phyloP scores from a whole-genome alignment of 2,329 filamentous ascomycete genomes.

The Fusarium nygamai region DNA sequence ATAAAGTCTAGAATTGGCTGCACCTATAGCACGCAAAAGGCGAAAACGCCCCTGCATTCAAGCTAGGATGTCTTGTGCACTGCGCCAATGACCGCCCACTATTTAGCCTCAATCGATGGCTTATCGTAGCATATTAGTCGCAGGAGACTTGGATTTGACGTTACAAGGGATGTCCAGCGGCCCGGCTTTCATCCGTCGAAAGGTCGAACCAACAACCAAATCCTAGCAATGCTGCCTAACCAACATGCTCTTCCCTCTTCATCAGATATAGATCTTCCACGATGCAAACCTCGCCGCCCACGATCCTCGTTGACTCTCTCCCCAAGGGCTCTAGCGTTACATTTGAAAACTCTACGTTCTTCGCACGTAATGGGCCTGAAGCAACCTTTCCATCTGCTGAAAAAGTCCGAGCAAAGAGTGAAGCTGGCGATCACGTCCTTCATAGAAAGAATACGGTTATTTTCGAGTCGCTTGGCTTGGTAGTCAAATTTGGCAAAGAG shows the following conservation, averaged over 20 bases:
- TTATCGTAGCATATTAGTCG: fast-evolving
- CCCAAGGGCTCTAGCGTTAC: background rate
- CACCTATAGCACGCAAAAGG: background rate
- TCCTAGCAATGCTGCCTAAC: background rate
- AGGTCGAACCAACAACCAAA: background rate
- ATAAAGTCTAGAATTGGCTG: background rate
- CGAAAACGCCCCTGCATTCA: background rate
- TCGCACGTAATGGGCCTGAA: fast-evolving
- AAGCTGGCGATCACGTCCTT: background rate
- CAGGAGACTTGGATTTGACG: fast-evolving
- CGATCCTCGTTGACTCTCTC: background rate
- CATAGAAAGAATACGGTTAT: background rate
- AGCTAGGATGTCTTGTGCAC: background rate
- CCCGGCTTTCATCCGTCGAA: background rate
- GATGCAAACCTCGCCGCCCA: background rate
- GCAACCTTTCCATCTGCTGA: background rate
- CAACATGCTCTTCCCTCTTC: background rate
- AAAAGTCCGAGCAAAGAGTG: background rate
- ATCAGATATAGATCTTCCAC: background rate
- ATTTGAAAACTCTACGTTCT: background rate
- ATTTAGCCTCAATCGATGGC: background rate
- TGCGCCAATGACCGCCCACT: background rate
- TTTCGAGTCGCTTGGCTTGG: background rate
- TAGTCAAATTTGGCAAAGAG: background rate
- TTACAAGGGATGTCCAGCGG: background rate